phyloP scores from a whole-genome alignment of 75 land plant genomes.

The Gnetum montanum region DNA sequence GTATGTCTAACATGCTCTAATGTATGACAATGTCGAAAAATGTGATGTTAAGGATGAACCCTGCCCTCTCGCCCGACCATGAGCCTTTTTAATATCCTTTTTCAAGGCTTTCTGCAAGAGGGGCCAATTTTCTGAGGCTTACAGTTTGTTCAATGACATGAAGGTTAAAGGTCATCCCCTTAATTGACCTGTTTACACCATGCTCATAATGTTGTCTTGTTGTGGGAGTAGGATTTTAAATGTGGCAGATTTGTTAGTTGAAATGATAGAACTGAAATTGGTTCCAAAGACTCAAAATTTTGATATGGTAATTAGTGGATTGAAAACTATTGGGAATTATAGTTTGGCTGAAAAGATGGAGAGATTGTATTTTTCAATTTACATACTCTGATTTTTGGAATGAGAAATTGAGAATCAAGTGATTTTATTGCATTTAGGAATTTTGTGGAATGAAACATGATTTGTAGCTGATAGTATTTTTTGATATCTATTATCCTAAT shows the following conservation, averaged over 20 bases:
- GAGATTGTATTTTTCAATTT: slow-evolving; percentile 31
- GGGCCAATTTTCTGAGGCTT: slow-evolving; percentile 62
- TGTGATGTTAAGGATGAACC: too few relatives aligned
- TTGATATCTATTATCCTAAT: too few relatives aligned
- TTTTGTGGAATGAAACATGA: too few relatives aligned
- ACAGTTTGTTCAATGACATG: slow-evolving; percentile 56
- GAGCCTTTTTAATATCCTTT: too few relatives aligned
- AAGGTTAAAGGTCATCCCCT: slow-evolving; percentile 46
- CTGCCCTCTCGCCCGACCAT: too few relatives aligned
- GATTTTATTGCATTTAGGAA: too few relatives aligned
- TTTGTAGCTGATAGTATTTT: too few relatives aligned
- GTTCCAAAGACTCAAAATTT: slow-evolving; percentile 40
- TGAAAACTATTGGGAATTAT: slow-evolving; percentile 53
- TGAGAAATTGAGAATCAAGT: too few relatives aligned
- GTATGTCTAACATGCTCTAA: too few relatives aligned
- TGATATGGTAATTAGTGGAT: slow-evolving; percentile 60
- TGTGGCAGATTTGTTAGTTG: slow-evolving; percentile 54
- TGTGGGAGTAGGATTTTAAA: slow-evolving; percentile 48
- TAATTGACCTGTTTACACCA: slow-evolving; percentile 54
- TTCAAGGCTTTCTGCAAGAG: slow-evolving; percentile 45
- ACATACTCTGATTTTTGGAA: background rate
- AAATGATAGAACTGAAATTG: slow-evolving; percentile 51
- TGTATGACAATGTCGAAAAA: too few relatives aligned
- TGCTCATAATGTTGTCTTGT: slow-evolving; percentile 54
- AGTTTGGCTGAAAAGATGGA: slow-evolving; percentile 49